Conservation (phyloP, 1,139 yeast genomes). For the Scheffersomyces insectosa region DNA sequence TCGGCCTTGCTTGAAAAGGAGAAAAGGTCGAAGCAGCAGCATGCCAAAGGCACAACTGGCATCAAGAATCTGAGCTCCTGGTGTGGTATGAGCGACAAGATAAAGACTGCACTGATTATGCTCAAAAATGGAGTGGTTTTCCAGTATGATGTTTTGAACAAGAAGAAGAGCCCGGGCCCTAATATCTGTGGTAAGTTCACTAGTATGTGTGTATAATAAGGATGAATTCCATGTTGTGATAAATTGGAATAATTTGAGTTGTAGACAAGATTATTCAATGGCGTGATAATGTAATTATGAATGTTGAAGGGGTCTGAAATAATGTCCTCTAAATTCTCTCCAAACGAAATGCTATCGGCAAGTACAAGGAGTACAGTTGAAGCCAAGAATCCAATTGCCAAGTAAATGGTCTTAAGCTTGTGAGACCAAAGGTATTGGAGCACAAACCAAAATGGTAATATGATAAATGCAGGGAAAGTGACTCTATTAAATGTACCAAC, state of each 20-base stretch:
- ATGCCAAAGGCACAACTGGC: slow-evolving; percentile 73
- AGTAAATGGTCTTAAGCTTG: slow-evolving; percentile 21
- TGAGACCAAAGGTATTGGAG: slow-evolving; percentile 35
- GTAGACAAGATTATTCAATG: slow-evolving; percentile 73
- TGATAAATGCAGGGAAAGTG: slow-evolving; percentile 75
- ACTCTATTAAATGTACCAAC: slow-evolving; percentile 82
- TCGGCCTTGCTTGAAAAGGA: background rate
- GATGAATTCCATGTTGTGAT: slow-evolving; percentile 80
- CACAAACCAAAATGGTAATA: slow-evolving; percentile 55
- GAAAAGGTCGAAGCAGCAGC: slow-evolving; percentile 57
- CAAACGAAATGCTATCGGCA: slow-evolving; percentile 40
- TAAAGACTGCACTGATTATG: slow-evolving; percentile 57
- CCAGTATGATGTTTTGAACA: slow-evolving; percentile 37
- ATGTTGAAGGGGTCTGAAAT: slow-evolving; percentile 9
- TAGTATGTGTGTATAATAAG: slow-evolving; percentile 70
- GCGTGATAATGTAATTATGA: slow-evolving; percentile 55
- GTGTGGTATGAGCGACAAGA: slow-evolving; percentile 78
- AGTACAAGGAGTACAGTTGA: slow-evolving; percentile 43
- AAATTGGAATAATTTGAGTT: slow-evolving; percentile 63
- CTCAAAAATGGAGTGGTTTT: slow-evolving; percentile 58
- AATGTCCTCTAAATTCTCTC: background rate
- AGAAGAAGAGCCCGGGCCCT: slow-evolving; percentile 69
- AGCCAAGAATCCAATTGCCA: slow-evolving; percentile 28
- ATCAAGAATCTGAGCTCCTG: slow-evolving; percentile 86
- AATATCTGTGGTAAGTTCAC: slow-evolving; percentile 76